Percentiles rank a stretch among this genome's conserved stretches.
Evolutionary conservation across 2,329 filamentous ascomycete genomes (phyloP).

Genomic region (Exophiala xenobiotica): DNA sequence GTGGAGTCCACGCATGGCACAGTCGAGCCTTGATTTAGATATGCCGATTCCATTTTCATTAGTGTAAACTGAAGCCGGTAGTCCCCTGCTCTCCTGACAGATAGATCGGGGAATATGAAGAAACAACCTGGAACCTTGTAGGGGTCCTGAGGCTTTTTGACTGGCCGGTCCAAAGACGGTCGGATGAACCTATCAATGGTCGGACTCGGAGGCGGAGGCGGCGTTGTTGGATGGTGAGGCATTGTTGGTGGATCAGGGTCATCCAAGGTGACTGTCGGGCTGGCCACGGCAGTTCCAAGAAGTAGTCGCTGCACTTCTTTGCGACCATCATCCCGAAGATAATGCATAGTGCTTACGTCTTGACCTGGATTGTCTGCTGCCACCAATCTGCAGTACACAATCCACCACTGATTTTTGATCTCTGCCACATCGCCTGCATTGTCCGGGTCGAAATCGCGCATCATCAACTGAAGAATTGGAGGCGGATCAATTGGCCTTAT

Average conservation of each 20-base stretch:
- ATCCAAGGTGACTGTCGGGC: conserved; percentile 43
- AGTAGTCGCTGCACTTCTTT: conserved; percentile 27
- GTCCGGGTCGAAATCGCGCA: conserved; percentile 44
- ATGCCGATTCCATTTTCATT: conserved; percentile 37
- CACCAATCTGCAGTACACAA: conserved; percentile 47
- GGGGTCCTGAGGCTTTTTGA: no score
- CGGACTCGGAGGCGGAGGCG: conserved; percentile 16
- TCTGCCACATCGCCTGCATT: conserved; percentile 40
- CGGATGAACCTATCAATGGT: conserved; percentile 4
- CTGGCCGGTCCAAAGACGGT: no score
- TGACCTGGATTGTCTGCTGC: conserved; percentile 28
- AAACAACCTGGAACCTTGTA: conserved; percentile 41
- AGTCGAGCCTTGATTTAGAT: conserved; percentile 10
- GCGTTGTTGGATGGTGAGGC: conserved; percentile 37
- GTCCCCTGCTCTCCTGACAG: conserved; percentile 45
- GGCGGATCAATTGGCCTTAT: conserved; percentile 46
- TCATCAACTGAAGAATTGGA: conserved; percentile 47
- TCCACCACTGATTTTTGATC: conserved; percentile 38
- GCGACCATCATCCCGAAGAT: conserved; percentile 25
- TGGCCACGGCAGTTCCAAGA: conserved; percentile 34
- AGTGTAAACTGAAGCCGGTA: conserved; percentile 48
- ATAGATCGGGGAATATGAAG: conserved; percentile 50
- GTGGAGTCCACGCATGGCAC: conserved; percentile 20
- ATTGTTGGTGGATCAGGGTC: conserved; percentile 46
- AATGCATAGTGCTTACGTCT: conserved; percentile 29